A percentile compares a stretch with the other conserved stretches of the same genome.
Evolutionary conservation across 2,329 filamentous ascomycete species (phyloP).

Genomic region (Tympanopsis confertula): DNA sequence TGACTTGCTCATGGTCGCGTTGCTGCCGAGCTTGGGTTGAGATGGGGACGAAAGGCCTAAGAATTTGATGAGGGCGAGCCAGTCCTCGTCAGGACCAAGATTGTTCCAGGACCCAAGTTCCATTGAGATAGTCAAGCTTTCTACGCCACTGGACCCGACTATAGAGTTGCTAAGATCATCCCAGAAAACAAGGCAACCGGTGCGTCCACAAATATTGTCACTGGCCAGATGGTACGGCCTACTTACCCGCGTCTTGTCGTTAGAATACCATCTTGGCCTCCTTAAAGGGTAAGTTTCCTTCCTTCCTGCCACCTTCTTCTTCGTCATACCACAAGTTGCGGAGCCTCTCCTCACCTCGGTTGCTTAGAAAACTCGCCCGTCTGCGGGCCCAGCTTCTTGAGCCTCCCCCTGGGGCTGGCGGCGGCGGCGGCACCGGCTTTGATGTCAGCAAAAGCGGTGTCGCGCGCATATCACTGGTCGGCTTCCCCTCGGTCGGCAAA

Average conservation of each 20-base stretch:
- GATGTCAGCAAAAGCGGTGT: conserved; percentile 94
- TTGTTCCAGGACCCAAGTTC: conserved; percentile 1
- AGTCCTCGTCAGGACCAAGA: conserved; percentile 5
- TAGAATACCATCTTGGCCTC: conserved; percentile 95
- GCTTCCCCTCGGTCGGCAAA: conserved; percentile 98
- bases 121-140: too few species aligned
- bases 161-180: conserved; percentile 16
- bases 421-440: conserved; percentile 72
- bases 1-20: conserved; percentile 4
- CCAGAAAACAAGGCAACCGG: conserved; percentile 97
- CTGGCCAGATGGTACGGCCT: conserved; percentile 3
- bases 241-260: neutral
- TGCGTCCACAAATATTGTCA: conserved; percentile 33
- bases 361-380: conserved; percentile 77
- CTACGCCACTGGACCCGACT: conserved; percentile 15
- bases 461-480: conserved; percentile 89
- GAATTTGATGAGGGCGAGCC: too few species aligned
- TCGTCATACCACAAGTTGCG: neutral
- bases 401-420: conserved; percentile 67
- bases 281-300: conserved; percentile 70
- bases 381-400: conserved; percentile 89
- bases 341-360: conserved; percentile 3
- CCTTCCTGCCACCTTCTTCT: neutral
- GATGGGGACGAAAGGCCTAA: too few species aligned
- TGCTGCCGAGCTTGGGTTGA: neutral